Base-by-base conservation (phyloP, 169 alveolate genomes). In the Cryptosporidium canis region DNA sequence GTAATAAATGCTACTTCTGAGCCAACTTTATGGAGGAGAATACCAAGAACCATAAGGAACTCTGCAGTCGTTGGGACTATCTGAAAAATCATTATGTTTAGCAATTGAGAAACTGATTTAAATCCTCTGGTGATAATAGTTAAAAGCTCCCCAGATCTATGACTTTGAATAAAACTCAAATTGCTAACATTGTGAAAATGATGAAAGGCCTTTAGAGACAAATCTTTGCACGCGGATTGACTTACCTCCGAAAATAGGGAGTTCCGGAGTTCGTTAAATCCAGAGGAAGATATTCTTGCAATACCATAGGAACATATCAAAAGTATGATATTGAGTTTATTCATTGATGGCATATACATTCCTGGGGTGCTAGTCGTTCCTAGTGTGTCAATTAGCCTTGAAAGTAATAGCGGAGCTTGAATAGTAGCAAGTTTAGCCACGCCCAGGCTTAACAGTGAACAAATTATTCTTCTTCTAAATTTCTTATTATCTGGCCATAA, bases 11-110 rank as follows among this genome's bases (percentile, higher is more conserved):
- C 94, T 24, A 92, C 93, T n/a, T 68, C 85, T 31, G 85, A 93
- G n/a, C 96, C 96, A 58, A 94, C 93, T 90, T 93, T 94, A 83
- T 93, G 91, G n/a, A 94, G 90, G 24, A 94, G 90, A 67, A 94
- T 66, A 29, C 87, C 93, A 21, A 94, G 83, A 53, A 93, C 95
- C 82, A 94, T 61, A 47, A 94, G 55, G 65, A 94, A 94, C 91
- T 94, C 96, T 44, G 94, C 91, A 21, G 92, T 87, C 9, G 95
- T 93, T 35, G 96, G 96, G 11, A 90, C 41, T 53, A 92, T 91
- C 91, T 91, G 94, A 51, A 91, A 91, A 18, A 91, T 83, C 85
- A 91, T 61, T 21, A 91, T 90, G 53, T 91, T 91, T 11, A 91
- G 85, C 18, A 91, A 83, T 65, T 53, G 44, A 18, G 94, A 67